Conservation (phyloP, 495 filamentous ascomycete species). For the Talaromyces nanjingensis region DNA sequence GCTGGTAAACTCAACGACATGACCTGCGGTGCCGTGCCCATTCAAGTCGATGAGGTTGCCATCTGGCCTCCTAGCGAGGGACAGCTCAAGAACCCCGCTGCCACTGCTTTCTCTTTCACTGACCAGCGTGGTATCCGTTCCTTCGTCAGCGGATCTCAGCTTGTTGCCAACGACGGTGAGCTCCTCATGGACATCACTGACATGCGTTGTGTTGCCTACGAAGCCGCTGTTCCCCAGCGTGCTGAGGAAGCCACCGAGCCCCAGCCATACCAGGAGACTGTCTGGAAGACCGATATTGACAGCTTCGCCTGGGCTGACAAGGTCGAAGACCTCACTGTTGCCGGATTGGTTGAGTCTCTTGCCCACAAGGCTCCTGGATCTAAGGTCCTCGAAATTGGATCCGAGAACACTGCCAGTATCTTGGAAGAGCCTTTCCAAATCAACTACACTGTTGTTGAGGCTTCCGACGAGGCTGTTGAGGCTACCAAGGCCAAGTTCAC, state of each 20-base stretch:
- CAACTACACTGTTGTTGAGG: neutral
- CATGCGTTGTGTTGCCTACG: conserved; percentile 21
- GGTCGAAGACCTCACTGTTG: neutral
- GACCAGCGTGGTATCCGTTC: conserved; percentile 8
- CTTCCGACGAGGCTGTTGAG: conserved; percentile 1
- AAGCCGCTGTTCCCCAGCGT: conserved; percentile 25
- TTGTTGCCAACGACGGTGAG: conserved; percentile 12
- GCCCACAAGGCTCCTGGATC: neutral
- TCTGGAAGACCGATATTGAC: conserved; percentile 11
- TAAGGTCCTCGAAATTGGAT: conserved; percentile 2
- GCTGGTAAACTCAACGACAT: conserved; percentile 22
- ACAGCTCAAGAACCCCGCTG: conserved; percentile 2
- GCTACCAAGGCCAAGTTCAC: neutral
- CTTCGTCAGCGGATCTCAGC: conserved; percentile 8
- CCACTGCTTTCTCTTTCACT: conserved; percentile 8
- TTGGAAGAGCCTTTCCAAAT: neutral
- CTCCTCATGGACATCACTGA: conserved; percentile 21
- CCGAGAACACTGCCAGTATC: neutral
- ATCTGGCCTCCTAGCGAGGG: conserved; percentile 20
- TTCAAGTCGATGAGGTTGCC: conserved; percentile 27
- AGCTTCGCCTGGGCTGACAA: neutral
- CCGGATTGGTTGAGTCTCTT: neutral
- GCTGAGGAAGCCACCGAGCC: conserved; percentile 8
- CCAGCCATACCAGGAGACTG: conserved; percentile 4
- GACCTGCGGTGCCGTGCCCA: conserved; percentile 26